Conservation (phyloP, 2,329 filamentous ascomycete species). For the Amylocarpus encephaloides region DNA sequence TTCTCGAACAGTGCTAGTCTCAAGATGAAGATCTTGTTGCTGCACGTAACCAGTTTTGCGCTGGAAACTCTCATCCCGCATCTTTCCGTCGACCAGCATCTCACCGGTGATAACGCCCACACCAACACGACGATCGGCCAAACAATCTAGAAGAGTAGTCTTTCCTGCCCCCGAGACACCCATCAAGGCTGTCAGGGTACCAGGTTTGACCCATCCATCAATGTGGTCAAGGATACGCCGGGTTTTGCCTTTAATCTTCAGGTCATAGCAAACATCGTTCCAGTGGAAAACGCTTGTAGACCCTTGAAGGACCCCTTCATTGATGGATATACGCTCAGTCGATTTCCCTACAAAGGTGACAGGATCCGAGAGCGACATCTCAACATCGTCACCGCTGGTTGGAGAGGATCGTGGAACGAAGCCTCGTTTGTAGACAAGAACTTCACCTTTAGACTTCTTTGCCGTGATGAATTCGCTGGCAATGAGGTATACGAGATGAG, state of each 20-base stretch:
- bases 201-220: slow-evolving; percentile 64
- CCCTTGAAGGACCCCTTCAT: slow-evolving; percentile 57
- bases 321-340: slow-evolving; percentile 24
- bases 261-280: slow-evolving; percentile 57
- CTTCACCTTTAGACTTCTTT: slow-evolving; percentile 59
- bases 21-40: slow-evolving; percentile 81
- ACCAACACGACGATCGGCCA: slow-evolving; percentile 66
- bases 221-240: slow-evolving; percentile 60
- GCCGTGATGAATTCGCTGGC: slow-evolving; percentile 49
- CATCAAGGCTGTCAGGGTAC: slow-evolving; percentile 61
- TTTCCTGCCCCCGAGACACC: slow-evolving; percentile 64
- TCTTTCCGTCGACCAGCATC: slow-evolving; percentile 59
- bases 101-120: slow-evolving; percentile 83
- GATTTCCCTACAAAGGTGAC: background rate
- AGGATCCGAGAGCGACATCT: background rate
- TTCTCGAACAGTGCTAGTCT: slow-evolving; percentile 73
- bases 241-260: slow-evolving; percentile 54
- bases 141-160: slow-evolving; percentile 72
- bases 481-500: slow-evolving; percentile 53
- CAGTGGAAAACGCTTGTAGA: slow-evolving; percentile 21
- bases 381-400: slow-evolving; percentile 2
- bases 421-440: slow-evolving; percentile 64
- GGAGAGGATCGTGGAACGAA: background rate
- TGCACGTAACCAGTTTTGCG: slow-evolving; percentile 87
- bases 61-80: slow-evolving; percentile 74